These are phyloP conservation scores for Sarcodon sp. DNA, from an alignment of 768 basidiomycete genomes.

Conservation along the genomic window DNA sequence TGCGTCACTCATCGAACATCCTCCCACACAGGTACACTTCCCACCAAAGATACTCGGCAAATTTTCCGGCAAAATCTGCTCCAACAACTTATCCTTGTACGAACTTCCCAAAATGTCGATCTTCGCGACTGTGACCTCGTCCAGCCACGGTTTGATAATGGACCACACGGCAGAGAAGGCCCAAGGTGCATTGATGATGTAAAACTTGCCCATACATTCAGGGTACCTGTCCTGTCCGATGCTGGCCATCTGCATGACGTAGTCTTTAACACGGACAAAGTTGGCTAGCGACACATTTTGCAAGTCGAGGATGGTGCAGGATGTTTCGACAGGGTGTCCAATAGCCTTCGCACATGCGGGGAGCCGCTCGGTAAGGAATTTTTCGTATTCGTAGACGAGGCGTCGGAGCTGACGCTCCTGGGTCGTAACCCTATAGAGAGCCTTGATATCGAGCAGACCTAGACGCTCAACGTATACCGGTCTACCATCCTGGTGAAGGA, in stretches of 20 bases:
- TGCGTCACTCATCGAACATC: constrained; percentile 80
- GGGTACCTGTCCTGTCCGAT: constrained; percentile 91
- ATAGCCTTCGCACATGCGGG: constrained; percentile 60
- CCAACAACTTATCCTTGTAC: constrained; percentile 67
- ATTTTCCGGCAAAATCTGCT: constrained; percentile 77
- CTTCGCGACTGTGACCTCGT: constrained; percentile 90
- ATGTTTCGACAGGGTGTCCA: constrained; percentile 90
- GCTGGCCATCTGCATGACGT: constrained; percentile 58
- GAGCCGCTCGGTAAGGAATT: constrained; percentile 66
- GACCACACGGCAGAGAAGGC: constrained; percentile 82
- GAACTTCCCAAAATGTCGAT: constrained; percentile 73
- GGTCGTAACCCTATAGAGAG: constrained; percentile 72
- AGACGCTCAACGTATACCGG: constrained; percentile 93
- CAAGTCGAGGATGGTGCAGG: constrained; percentile 95
- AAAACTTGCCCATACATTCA: constrained; percentile 96
- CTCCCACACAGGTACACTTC: constrained; percentile 57
- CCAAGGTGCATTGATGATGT: constrained; percentile 97
- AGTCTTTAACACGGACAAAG: constrained; percentile 90
- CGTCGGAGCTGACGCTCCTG: constrained; percentile 81
- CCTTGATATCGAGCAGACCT: constrained; percentile 78
- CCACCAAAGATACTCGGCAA: constrained; percentile 84
- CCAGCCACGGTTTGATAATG: constrained; percentile 86
- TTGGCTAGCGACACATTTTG: constrained; percentile 51
- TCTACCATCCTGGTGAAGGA: constrained; percentile 64
- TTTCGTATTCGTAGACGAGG: constrained; percentile 90